Evolutionary conservation across 2,329 filamentous ascomycete species (phyloP), one percentile per base, ranked within the genome.

Genomic region (Endoconidiophora polonica): DNA sequence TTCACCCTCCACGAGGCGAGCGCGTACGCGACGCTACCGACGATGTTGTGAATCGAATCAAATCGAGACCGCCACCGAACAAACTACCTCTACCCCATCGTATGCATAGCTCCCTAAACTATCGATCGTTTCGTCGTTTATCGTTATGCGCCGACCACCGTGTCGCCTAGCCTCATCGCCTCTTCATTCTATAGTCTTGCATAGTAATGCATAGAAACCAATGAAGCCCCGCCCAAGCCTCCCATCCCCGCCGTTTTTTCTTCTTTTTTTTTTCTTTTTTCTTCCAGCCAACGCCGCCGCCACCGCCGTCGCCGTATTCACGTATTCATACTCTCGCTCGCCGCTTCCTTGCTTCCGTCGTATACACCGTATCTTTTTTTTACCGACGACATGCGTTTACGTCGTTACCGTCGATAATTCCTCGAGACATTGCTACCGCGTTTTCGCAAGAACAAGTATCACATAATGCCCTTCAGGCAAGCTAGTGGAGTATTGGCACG

Each of bases 401-500:
- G 7, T 33, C 26, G 38, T 29, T 18, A 44, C 26, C 26, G 22
- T n/a, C n/a, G 29, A 33, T 18, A 18, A 44, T 18, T 9, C 22
- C 10, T 10, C 24, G 33, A 33, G 23, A 26, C 43, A 44, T 33
- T 33, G 26, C 26, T 33, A 33, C 26, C 7, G 3, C 26, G 16
- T 18, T 12, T 44, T n/a, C 29, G 26, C 24, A 18, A 29, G n/a
- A 12, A 43, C 18, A 16, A 43, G 18, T 43, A 4, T 33, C 12
- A 33, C 36, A n/a, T 20, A 12, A 2, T 29, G 42, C 39, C 39
- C 22, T 10, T 44, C 16, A 49, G 50, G 46, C 37, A 37, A 52
- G 46, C 50, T 42, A 44, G 46, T 48, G 46, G 49, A 49, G 50
- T 52, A 52, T 52, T 37, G 42, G 48, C 33, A 39, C 42, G 48